These are phyloP conservation scores for Aspergillus proliferans DNA, from an alignment of 2,329 filamentous ascomycete genomes.

Conservation along the genomic window DNA sequence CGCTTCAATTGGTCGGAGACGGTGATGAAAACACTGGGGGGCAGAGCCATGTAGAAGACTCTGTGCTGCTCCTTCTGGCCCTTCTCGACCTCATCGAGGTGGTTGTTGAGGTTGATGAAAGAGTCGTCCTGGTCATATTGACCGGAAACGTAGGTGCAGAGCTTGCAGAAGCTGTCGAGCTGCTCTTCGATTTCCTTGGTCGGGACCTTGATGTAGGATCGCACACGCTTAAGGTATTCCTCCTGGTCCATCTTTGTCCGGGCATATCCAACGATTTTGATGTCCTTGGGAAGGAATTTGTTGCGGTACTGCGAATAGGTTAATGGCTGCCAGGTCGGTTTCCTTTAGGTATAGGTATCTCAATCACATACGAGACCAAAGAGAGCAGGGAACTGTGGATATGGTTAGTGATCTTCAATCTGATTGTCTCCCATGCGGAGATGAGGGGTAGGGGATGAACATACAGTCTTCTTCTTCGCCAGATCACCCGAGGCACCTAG, in stretches of 20 bases:
- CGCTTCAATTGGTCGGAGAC: constrained; percentile 96
- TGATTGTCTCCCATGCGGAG: constrained; percentile 3
- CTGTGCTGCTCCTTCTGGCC: constrained; percentile 77
- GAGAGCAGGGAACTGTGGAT: constrained; percentile 79
- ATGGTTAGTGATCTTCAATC: constrained; percentile 12
- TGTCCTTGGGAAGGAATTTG: constrained; percentile 94
- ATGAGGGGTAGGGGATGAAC: constrained; percentile 23
- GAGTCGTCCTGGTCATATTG: constrained; percentile 97
- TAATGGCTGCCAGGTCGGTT: neutral
- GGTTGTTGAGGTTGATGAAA: constrained; percentile 76
- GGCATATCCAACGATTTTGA: constrained; percentile 97
- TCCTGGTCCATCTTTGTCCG: constrained; percentile 98
- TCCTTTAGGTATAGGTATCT: neutral
- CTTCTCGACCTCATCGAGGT: constrained; percentile 78
- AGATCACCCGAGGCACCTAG: constrained; percentile 95
- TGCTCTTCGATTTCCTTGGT: constrained; percentile 97
- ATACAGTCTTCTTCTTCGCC: constrained; percentile 98
- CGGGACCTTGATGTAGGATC: constrained; percentile 97
- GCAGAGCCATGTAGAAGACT: constrained; percentile 98
- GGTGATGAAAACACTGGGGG: constrained; percentile 94
- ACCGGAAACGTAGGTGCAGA: constrained; percentile 92
- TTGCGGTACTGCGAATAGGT: constrained; percentile 70
- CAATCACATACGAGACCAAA: constrained; percentile 80
- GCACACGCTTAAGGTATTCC: constrained; percentile 89
- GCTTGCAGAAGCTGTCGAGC: constrained; percentile 76